A percentile compares a stretch with the other conserved stretches of the same genome.
phyloP scores from a whole-genome alignment of 1,139 yeast genomes.

The Wickerhamiella pararugosa region DNA sequence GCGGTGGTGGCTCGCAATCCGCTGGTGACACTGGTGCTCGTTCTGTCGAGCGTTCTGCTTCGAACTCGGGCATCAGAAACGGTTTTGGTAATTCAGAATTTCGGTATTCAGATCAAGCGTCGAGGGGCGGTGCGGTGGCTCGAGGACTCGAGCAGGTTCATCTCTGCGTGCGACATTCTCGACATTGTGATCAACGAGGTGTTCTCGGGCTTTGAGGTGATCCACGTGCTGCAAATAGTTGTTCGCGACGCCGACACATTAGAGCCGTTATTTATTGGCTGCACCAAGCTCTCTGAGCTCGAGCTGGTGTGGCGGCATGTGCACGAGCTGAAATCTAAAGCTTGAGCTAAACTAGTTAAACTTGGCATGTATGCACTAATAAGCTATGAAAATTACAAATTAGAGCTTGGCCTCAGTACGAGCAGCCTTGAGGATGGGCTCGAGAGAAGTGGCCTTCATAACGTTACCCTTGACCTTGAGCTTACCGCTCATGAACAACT shows the following conservation, averaged over 20 bases:
- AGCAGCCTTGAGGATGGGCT: constrained; percentile 53
- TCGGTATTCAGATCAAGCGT: constrained; percentile 22
- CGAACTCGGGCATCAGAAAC: background rate
- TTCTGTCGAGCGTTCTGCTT: too few species aligned
- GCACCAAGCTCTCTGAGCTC: constrained; percentile 26
- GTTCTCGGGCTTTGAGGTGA: constrained; percentile 40
- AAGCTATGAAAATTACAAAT: constrained; percentile 1
- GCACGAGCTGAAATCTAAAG: background rate
- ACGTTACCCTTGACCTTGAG: constrained; percentile 78
- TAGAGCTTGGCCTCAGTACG: constrained; percentile 37
- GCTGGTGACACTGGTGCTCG: too few species aligned
- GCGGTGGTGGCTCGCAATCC: too few species aligned
- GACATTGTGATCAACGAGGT: constrained; percentile 49
- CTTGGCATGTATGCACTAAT: background rate
- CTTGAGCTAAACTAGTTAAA: background rate
- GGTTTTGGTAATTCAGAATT: constrained; percentile 19
- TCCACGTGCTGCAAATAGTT: constrained; percentile 37
- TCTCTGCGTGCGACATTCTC: constrained; percentile 35
- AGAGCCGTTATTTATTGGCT: constrained; percentile 34
- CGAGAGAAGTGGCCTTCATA: constrained; percentile 76
- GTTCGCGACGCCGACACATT: constrained; percentile 25
- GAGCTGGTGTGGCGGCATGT: constrained; percentile 10
- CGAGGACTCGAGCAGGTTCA: constrained; percentile 23
- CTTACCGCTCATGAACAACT: constrained; percentile 70
- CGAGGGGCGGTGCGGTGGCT: constrained; percentile 15